phyloP scores from a whole-genome alignment of 2,329 filamentous ascomycete species.

The Juglanconis juglandina region DNA sequence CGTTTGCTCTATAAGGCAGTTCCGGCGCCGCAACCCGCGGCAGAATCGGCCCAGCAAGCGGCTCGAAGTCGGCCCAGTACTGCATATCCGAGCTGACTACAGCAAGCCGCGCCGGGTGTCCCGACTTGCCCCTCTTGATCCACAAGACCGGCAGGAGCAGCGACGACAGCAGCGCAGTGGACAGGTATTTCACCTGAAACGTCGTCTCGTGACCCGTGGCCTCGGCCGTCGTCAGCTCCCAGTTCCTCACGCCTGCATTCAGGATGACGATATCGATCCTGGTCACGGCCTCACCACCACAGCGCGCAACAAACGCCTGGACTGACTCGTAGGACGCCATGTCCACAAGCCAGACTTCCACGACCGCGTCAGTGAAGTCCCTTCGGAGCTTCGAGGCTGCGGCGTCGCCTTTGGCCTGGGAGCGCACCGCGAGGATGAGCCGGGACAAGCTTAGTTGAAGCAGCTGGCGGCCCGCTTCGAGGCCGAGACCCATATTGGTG shows the following conservation, averaged over 20 bases:
- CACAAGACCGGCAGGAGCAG: not conserved
- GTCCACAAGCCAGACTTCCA: conserved; percentile 11
- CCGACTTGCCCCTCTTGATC: not conserved
- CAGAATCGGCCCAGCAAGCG: not conserved
- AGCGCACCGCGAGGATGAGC: conserved; percentile 20
- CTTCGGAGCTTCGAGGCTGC: conserved; percentile 13
- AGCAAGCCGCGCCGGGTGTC: not conserved
- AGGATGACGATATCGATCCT: conserved; percentile 5
- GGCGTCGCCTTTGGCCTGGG: conserved; percentile 11
- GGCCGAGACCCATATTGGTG: conserved; percentile 15
- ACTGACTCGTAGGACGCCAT: conserved; percentile 4
- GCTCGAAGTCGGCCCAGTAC: not conserved
- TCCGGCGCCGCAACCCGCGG: not conserved
- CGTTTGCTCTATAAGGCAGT: not conserved
- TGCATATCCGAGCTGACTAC: not conserved
- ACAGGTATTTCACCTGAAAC: conserved; percentile 6
- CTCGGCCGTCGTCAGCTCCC: not conserved
- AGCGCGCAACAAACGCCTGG: not conserved
- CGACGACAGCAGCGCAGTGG: not conserved
- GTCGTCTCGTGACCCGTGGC: conserved; percentile 1
- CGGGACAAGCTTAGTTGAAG: conserved; percentile 11
- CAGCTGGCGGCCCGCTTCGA: conserved; percentile 18
- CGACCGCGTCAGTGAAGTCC: not conserved
- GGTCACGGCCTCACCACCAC: not conserved
- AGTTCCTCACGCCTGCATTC: not conserved